Evolutionary conservation across 1,139 yeast genomes (phyloP), one percentile per base, ranked within the genome.

Genomic region (Protomyces pachydermus): DNA sequence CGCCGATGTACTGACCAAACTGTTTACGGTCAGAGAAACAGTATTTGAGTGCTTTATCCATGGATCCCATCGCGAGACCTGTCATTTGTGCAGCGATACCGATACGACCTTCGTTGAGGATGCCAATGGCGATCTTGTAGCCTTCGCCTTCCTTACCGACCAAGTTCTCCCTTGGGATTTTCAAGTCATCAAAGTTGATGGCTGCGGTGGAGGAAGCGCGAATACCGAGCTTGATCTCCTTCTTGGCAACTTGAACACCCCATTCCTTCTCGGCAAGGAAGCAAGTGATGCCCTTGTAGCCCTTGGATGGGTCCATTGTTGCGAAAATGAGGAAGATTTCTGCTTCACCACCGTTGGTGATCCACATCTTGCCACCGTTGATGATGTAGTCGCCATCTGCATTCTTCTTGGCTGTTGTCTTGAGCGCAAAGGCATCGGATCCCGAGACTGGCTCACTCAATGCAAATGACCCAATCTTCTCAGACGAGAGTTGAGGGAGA

Each of bases 1-100:
- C 79, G 34, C 81, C 81, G 67, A 78, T 75, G 66, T 69, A 72
- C 69, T 76, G 71, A 61, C 80, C 80, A 65, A 78, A 78, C 71
- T 78, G 81, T 70, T 77, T 75, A 60, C 81, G 74, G 69, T 78
- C 81, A 65, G 74, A 75, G 69, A 71, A 73, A 34, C 74, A 75
- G 71, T 78, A 78, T 64, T 72, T 71, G 42, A 78, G 73, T 16
- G 81, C 80, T 62, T 75, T 72, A 66, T 75, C 70, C 70, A 78
- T 78, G 14, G 81, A 80, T 23, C 81, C 81, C 69, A 74, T 76
- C 25, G 81, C 81, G 32, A 78, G 72, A 28, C 81, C 81, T 6
- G 76, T 72, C 81, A 78, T 62, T 68, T 78, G 81, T 6, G 81
- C 80, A 35, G 78, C 81, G 66, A 78, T 78, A 51, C 81, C 81